Base-by-base conservation (phyloP, 2,329 filamentous ascomycete species). In the Verticillium longisporum region DNA sequence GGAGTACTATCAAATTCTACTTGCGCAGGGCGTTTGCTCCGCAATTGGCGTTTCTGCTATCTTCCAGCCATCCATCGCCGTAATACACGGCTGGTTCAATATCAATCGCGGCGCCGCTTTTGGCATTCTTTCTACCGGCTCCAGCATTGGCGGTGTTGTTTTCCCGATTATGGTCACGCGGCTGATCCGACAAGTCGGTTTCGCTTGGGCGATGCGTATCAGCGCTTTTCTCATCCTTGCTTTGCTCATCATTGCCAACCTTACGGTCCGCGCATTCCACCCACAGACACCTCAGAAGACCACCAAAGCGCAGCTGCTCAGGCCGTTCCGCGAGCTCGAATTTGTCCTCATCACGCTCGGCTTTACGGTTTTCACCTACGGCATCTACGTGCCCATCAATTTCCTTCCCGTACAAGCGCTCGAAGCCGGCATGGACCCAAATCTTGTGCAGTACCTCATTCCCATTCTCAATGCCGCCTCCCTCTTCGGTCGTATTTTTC, bases 111-210 rank as follows among this genome's bases (percentile, higher is more conserved):
- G 69, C 21, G 64, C 74, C 50, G 70, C 70, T 62, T 67, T 73
- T 38, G 73, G 73, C 45, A 65, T 74, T 50, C 62, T 68, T 18
- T 67, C 71, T 0, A 69, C 71, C 10, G 76, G 75, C 2, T 74
- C 72, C 1, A 73, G 72, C 13, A 60, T 78, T 15, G 74, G 71
- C 60, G 79, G 80, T 11, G 75, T 81, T 62, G 69, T 81, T 41
- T 70, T 70, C 58, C 69, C 64, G 15, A 66, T 76, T 57, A 71
- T 75, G 58, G 75, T 79, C 56, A 69, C 69, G 10, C 73, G 72
- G 64, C 72, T 83, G 3, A 76, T 81, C 64, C 72, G 74, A 13
- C 68, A 68, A 21, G 75, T 87, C 60, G 83, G 83, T 34, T 88
- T 87, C 69, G 72, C 73, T 54, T 85, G 82, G 82, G 75, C 81